Percentiles rank a stretch among this genome's conserved stretches.
Conservation (phyloP, 176 grass and related monocot genomes). For the Eragrostis curvula region DNA sequence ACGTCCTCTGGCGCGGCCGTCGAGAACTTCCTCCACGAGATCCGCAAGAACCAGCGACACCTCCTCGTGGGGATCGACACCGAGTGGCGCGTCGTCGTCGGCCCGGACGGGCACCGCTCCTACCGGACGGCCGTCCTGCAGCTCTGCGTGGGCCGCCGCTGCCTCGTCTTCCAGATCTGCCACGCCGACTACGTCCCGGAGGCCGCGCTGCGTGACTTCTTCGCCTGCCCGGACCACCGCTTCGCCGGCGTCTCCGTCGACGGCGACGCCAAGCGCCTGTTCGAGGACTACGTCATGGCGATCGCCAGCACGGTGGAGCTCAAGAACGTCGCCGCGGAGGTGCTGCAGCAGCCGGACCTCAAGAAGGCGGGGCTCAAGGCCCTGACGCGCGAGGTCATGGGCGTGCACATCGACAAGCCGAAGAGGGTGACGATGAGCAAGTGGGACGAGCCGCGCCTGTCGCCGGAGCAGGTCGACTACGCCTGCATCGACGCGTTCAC, state of each 20-base stretch:
- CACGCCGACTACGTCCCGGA: constrained; percentile 40
- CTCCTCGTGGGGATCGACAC: constrained; percentile 70
- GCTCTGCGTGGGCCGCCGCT: constrained; percentile 63
- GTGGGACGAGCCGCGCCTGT: constrained; percentile 44
- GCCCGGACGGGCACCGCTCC: background rate
- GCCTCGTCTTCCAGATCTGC: constrained; percentile 60
- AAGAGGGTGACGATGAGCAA: constrained; percentile 35
- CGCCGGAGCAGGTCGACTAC: constrained; percentile 43
- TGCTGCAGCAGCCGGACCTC: constrained; percentile 33
- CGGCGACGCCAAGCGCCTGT: constrained; percentile 35
- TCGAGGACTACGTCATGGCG: constrained; percentile 30
- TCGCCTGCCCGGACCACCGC: constrained; percentile 26
- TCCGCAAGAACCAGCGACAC: background rate
- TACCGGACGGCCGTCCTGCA: constrained; percentile 59
- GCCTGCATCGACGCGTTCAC: constrained; percentile 62
- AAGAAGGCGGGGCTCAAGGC: constrained; percentile 33
- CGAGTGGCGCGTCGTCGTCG: constrained; percentile 55
- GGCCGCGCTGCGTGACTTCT: constrained; percentile 24
- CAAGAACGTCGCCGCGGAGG: constrained; percentile 18
- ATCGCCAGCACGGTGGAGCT: constrained; percentile 44
- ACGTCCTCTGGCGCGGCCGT: constrained; percentile 26
- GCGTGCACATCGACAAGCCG: constrained; percentile 39
- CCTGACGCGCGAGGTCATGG: constrained; percentile 43
- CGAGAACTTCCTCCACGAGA: constrained; percentile 14
- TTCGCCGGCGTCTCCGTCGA: constrained; percentile 61